Conservation (phyloP, 2,329 filamentous ascomycete genomes). For the Calonectria pseudoturangicola region DNA sequence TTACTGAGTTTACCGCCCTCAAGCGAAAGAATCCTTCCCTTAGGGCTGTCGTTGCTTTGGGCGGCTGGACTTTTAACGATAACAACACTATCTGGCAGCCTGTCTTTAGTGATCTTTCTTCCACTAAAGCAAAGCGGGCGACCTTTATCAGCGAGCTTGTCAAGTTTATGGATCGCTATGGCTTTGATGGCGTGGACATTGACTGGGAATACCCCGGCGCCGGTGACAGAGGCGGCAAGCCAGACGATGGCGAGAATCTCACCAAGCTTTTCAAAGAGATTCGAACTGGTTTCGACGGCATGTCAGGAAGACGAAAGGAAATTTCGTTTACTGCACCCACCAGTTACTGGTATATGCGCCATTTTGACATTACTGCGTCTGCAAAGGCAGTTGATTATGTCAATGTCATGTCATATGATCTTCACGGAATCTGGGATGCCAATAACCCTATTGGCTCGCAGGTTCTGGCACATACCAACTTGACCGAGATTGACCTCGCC, state of each 20-base stretch:
- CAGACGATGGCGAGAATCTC: background rate
- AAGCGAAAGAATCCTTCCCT: slow-evolving; percentile 11
- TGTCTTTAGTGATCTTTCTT: background rate
- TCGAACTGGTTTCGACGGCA: background rate
- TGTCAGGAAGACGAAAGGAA: slow-evolving; percentile 8
- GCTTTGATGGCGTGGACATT: slow-evolving; percentile 21
- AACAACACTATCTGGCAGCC: slow-evolving; percentile 7
- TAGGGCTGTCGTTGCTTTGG: slow-evolving; percentile 9
- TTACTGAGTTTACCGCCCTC: slow-evolving; percentile 14
- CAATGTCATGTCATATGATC: slow-evolving; percentile 21
- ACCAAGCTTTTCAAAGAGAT: slow-evolving; percentile 1
- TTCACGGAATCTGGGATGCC: slow-evolving; percentile 25
- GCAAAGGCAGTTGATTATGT: slow-evolving; percentile 19
- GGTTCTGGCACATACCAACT: slow-evolving; percentile 62
- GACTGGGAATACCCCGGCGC: slow-evolving; percentile 10
- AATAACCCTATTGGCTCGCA: slow-evolving; percentile 18
- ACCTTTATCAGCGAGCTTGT: slow-evolving; percentile 1
- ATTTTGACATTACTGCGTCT: background rate
- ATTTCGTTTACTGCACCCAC: slow-evolving; percentile 5
- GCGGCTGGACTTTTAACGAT: slow-evolving; percentile 8
- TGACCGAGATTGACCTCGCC: slow-evolving; percentile 65
- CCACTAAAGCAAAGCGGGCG: slow-evolving; percentile 14
- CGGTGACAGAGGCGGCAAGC: background rate
- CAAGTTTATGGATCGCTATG: slow-evolving; percentile 8
- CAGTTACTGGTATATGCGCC: slow-evolving; percentile 10